Conservation (phyloP, 768 basidiomycete species). For the Boletus rubroflammeus region DNA sequence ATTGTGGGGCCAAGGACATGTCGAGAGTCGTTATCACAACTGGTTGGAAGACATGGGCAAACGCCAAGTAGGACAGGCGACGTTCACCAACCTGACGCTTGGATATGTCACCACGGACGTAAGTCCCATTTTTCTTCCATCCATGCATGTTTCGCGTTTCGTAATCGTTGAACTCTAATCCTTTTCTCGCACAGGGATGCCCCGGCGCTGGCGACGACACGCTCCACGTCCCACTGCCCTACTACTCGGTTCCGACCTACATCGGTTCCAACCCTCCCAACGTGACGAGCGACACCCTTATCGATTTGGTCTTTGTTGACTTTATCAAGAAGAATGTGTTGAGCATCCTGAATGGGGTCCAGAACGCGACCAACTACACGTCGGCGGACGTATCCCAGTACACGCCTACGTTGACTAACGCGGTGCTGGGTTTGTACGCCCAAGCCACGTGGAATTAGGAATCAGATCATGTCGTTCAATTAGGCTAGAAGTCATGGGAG, state of each 20-base stretch:
- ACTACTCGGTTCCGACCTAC: constrained; percentile 52
- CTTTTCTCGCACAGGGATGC: constrained; percentile 45
- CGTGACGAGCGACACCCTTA: constrained; percentile 43
- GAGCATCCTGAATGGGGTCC: constrained; percentile 51
- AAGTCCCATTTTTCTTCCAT: constrained; percentile 18
- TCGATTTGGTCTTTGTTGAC: constrained; percentile 76
- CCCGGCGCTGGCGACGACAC: constrained; percentile 76
- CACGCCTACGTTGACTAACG: constrained; percentile 40
- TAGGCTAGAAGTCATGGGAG: no score
- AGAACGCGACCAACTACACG: constrained; percentile 48
- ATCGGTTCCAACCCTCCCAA: constrained; percentile 53
- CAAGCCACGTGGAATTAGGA: constrained; percentile 30
- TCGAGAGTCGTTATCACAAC: constrained; percentile 45
- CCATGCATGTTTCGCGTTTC: background rate
- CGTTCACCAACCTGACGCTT: constrained; percentile 48
- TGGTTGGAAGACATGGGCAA: constrained; percentile 61
- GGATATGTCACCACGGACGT: constrained; percentile 78
- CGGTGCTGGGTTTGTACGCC: constrained; percentile 41
- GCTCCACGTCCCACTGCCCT: constrained; percentile 57
- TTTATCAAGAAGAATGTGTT: constrained; percentile 59
- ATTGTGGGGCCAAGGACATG: constrained; percentile 42
- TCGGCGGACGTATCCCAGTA: constrained; percentile 51
- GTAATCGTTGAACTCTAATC: background rate
- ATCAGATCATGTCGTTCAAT: background rate
- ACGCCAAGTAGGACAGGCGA: constrained; percentile 3